Percentiles rank a stretch among this genome's conserved stretches.
Evolutionary conservation across 495 filamentous ascomycete species (phyloP).

Genomic region (Penicillium roqueforti): DNA sequence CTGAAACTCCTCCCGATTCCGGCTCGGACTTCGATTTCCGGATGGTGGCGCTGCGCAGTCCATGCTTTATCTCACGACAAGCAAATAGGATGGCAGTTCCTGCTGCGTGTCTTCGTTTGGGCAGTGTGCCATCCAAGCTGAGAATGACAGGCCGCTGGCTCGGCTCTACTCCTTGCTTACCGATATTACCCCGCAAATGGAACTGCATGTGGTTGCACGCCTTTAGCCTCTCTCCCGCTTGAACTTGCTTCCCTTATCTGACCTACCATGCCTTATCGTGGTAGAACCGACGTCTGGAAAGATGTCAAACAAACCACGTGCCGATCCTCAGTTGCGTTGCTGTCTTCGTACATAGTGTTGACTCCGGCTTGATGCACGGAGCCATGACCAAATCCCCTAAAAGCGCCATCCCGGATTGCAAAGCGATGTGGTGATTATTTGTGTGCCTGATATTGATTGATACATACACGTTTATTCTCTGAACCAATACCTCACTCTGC

Average conservation of each 20-base stretch:
- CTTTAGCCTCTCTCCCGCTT: neutral
- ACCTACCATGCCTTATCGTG: neutral
- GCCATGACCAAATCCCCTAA: conserved; percentile 22
- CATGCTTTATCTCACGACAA: neutral
- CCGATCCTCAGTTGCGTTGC: neutral
- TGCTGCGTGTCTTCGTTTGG: neutral
- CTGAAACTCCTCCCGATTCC: neutral
- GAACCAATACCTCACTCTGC: conserved; percentile 3
- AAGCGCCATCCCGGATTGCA: conserved; percentile 7
- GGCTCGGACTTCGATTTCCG: neutral
- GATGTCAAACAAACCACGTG: neutral
- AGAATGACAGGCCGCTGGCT: conserved; percentile 17
- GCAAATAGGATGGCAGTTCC: neutral
- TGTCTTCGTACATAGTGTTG: conserved; percentile 26
- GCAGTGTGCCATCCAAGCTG: conserved; percentile 1
- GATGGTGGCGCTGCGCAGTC: neutral
- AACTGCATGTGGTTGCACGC: neutral
- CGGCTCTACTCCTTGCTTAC: conserved; percentile 5
- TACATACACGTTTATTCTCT: conserved; percentile 9
- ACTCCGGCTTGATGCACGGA: conserved; percentile 17
- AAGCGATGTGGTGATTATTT: conserved; percentile 10
- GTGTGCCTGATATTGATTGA: conserved; percentile 13
- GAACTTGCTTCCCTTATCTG: neutral
- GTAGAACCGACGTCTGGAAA: neutral
- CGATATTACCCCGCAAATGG: neutral